Evolutionary conservation across 176 grass and related monocot genomes (phyloP), one percentile per base, ranked within the genome.

Genomic region (Pharus latifolius): DNA sequence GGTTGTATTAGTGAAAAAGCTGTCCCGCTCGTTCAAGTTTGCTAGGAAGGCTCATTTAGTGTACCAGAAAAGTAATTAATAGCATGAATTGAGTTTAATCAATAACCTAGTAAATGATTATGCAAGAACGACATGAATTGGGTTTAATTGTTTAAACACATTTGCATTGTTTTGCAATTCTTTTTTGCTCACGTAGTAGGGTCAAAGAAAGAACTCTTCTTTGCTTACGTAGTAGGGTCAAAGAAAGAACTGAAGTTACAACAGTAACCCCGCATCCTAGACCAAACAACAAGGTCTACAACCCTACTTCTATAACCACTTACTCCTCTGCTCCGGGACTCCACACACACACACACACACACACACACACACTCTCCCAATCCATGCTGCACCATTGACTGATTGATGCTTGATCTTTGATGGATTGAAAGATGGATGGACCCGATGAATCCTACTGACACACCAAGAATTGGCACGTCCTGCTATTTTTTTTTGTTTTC

Each of bases 341-440:
- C 73, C 49, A n/a, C 69, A 13, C 63, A 69, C 56, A 76, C 77
- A 56, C 77, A 75, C 74, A 57, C 69, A 46, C 45, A 32, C 62
- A 25, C 17, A 19, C 30, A 63, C 26, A 44, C 78, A 81, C n/a
- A n/a, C n/a, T n/a, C n/a, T n/a, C n/a, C n/a, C n/a, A n/a, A n/a
- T n/a, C 52, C 60, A 47, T 3, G 15, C 46, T 70, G 67, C 59
- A 47, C 4, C 22, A 24, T 16, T 70, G 70, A 82, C 43, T 74
- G 81, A 83, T 75, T 63, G 64, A 67, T 14, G 44, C 44, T 61
- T 60, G 43, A 68, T 25, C 0, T 46, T 23, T 45, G 73, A 77
- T 23, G 8, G 72, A 56, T 13, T 0, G 74, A 73, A 27, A 8
- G 67, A 73, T 17, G 0, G 57, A 71, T 14, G 25, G 74, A 59